These are phyloP conservation scores for Mycena filopes DNA, from an alignment of 768 basidiomycete genomes.

Conservation along the genomic window DNA sequence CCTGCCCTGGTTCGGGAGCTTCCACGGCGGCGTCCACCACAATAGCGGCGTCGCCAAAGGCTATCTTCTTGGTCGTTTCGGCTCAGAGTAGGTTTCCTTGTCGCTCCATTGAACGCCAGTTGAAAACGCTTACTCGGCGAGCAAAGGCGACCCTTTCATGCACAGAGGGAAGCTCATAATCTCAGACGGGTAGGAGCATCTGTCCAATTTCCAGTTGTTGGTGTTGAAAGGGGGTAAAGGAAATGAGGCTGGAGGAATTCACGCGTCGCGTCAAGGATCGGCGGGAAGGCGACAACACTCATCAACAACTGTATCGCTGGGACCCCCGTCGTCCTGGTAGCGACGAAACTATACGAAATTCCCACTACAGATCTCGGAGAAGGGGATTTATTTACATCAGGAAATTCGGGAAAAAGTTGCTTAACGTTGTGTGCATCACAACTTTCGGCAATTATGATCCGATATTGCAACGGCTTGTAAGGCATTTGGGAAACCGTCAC, in stretches of 20 bases:
- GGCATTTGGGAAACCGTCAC: too few species aligned
- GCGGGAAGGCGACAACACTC: not conserved
- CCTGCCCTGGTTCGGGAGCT: conserved; percentile 12
- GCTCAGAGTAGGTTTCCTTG: not conserved
- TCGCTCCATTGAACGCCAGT: not conserved
- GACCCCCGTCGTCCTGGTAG: conserved; percentile 11
- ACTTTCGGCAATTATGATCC: too few species aligned
- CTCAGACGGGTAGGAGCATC: conserved; percentile 11
- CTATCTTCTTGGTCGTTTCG: conserved; percentile 13
- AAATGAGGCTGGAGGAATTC: not conserved
- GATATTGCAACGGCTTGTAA: too few species aligned
- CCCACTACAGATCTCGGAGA: not conserved
- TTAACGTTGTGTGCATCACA: too few species aligned
- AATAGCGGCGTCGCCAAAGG: conserved; percentile 9
- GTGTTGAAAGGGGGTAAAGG: not conserved
- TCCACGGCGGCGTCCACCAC: conserved; percentile 20
- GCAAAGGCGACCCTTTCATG: conserved; percentile 13
- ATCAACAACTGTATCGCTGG: not conserved
- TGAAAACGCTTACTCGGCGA: not conserved
- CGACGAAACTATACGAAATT: conserved; percentile 5
- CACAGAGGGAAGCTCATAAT: conserved; percentile 19
- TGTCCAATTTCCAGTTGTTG: not conserved
- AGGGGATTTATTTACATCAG: conserved; percentile 2
- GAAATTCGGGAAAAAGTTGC: too few species aligned
- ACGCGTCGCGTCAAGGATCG: not conserved